Conservation (phyloP, 345 rosid genomes). For the Arabidopsis arenosa region DNA sequence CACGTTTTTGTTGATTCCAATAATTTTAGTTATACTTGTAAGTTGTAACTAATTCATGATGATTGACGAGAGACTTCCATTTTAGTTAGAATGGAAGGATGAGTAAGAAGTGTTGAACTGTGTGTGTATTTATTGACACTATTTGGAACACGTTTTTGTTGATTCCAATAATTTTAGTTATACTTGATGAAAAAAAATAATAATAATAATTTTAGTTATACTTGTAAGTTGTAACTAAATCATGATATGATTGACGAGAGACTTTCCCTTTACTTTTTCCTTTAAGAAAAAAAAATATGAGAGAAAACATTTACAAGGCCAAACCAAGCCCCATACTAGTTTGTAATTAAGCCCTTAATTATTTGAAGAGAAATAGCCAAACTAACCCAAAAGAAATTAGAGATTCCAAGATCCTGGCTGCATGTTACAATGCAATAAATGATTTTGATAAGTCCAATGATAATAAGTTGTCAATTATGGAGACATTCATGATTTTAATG, state of each 20-base stretch:
- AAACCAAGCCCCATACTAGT: not conserved
- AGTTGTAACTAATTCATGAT: not conserved
- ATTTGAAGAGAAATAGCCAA: too few species aligned
- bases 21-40: not conserved
- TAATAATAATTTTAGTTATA: not conserved
- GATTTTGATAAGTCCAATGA: too few species aligned
- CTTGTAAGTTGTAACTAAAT: not conserved
- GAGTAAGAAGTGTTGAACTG: not conserved
- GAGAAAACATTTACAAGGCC: not conserved
- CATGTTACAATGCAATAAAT: not conserved
- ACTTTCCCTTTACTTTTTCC: not conserved
- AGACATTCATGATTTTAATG: too few species aligned
- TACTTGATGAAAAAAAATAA: too few species aligned
- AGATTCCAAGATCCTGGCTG: not conserved
- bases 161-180: too few species aligned
- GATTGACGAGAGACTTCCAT: not conserved
- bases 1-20: not conserved
- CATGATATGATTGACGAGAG: not conserved
- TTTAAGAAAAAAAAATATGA: not conserved
- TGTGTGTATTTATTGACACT: constrained; percentile 23
- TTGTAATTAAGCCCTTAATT: too few species aligned
- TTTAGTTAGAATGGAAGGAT: not conserved
- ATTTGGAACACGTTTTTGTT: constrained; percentile 6
- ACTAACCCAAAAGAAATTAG: not conserved
- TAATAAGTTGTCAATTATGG: too few species aligned